Evolutionary conservation across 768 basidiomycete genomes (phyloP).

Genomic region (Leccinum barrowsii): DNA sequence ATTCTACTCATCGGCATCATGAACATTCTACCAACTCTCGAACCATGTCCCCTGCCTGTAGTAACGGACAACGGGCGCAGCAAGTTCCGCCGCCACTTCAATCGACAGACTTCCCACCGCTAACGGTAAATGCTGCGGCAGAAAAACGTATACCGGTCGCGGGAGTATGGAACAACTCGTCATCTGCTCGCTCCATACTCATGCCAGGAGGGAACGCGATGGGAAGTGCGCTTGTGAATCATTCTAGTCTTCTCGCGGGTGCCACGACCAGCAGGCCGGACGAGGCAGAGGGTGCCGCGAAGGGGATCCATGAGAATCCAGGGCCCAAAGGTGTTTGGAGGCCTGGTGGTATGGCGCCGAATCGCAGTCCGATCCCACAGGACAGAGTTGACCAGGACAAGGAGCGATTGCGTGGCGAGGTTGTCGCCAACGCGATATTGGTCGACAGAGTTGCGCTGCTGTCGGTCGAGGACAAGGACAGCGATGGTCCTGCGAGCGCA

Average conservation of each 20-base stretch:
- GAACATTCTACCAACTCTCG: slow-evolving; percentile 41
- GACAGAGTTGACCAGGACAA: slow-evolving; percentile 30
- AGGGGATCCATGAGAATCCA: slow-evolving; percentile 38
- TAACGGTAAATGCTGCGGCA: slow-evolving; percentile 40
- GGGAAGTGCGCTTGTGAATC: slow-evolving; percentile 37
- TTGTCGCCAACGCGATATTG: slow-evolving; percentile 33
- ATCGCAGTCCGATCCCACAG: slow-evolving; percentile 16
- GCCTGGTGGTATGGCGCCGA: slow-evolving; percentile 7
- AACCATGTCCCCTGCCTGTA: slow-evolving; percentile 38
- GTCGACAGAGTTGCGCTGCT: slow-evolving; percentile 37
- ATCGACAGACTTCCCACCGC: slow-evolving; percentile 68
- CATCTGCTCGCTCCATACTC: slow-evolving; percentile 50
- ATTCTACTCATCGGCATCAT: slow-evolving; percentile 51
- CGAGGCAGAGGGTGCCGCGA: slow-evolving; percentile 46
- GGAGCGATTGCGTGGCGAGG: slow-evolving; percentile 35
- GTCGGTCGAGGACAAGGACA: slow-evolving; percentile 32
- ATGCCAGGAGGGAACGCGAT: slow-evolving; percentile 35
- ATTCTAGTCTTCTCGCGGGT: slow-evolving; percentile 27
- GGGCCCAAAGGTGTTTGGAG: slow-evolving; percentile 35
- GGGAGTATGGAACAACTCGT: slow-evolving; percentile 70
- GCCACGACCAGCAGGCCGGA: slow-evolving; percentile 32
- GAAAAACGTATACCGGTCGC: slow-evolving; percentile 56
- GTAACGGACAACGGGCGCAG: slow-evolving; percentile 34
- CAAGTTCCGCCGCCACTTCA: slow-evolving; percentile 44
- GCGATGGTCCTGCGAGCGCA: slow-evolving; percentile 7